Base-by-base conservation (phyloP, 208 protist genomes). In the Kentomonas sorsogonicus region DNA sequence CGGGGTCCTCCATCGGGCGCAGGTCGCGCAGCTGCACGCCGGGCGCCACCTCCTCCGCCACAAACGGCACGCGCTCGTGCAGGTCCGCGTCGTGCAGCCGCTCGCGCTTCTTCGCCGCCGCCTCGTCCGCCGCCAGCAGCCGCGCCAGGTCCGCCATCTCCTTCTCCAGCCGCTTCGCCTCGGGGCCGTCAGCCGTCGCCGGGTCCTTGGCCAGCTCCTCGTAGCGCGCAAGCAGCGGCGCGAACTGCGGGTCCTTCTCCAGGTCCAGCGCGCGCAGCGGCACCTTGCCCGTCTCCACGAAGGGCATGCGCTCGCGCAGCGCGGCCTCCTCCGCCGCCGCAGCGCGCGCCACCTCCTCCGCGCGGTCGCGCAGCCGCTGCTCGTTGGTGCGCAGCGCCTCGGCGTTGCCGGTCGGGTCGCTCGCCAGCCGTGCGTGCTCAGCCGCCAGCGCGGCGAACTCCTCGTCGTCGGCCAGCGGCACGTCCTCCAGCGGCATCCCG, bases 201-300 rank as follows among this genome's bases (percentile, higher is more conserved):
- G 66, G 60, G 33, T 78, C 66, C 27, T 63, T 41, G 29, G 53
- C 47, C 45, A 79, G 60, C 39, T 68, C 72, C 51, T 63, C 55
- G 55, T 69, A 55, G 58, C 69, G 52, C 48, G 54, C 53, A 26
- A 73, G 20, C 18, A 79, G 52, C 16, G 46, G 62, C 40, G 30
- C 55, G 29, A 79, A 51, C 45, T 54, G 56, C 13, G 59, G 58
- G 36, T 79, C 43, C 20, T 53, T 53, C 25, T 43, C 44, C 16
- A 75, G 52, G 45, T 74, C 48, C 27, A 85, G 43, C 36, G 65
- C 54, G 40, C 63, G 60, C 63, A 79, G 57, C 52, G 65, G 11
- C 6, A 78, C 56, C 39, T 47, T 60, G 15, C 25, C 53, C 11
- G 66, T n/a, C 3, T 25, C 43, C 4, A 78, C 30, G 41, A 66